Evolutionary conservation across 108 stramenopile genomes (phyloP).

Genomic region (Cyclotella distinguenda): DNA sequence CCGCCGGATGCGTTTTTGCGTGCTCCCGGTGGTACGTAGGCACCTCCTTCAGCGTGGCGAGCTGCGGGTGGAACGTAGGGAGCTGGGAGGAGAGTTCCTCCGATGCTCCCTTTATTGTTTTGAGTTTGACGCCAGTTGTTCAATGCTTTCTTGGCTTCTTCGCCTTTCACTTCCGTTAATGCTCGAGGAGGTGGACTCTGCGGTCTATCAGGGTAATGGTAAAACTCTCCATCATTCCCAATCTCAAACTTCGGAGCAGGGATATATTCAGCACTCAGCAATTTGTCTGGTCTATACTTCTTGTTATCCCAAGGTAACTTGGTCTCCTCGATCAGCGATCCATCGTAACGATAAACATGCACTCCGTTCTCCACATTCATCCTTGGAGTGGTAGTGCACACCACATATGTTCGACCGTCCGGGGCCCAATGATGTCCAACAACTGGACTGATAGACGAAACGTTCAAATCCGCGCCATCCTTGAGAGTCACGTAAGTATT

Average conservation of each 20-base stretch:
- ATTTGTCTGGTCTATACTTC: constrained; percentile 63
- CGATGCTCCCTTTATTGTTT: constrained; percentile 36
- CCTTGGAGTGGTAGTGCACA: constrained; percentile 91
- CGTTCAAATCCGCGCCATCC: constrained; percentile 53
- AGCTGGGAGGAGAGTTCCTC: constrained; percentile 22
- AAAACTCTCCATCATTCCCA: constrained; percentile 19
- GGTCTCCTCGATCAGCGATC: constrained; percentile 51
- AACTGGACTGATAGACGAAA: constrained; percentile 58
- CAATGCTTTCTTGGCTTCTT: constrained; percentile 39
- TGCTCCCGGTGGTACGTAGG: constrained; percentile 79
- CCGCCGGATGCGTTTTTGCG: constrained; percentile 30
- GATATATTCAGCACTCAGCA: constrained; percentile 68
- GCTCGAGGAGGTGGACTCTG: constrained; percentile 65
- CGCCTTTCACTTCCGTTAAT: constrained; percentile 47
- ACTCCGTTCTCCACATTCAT: constrained; percentile 99
- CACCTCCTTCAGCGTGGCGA: constrained; percentile 43
- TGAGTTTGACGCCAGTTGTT: constrained; percentile 19
- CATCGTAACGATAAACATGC: constrained; percentile 84
- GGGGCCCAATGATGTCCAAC: constrained; percentile 95
- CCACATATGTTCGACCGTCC: constrained; percentile 85
- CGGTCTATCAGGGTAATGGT: constrained; percentile 84
- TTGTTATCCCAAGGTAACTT: constrained; percentile 77
- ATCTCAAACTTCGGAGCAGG: constrained; percentile 46
- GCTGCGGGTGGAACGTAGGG: constrained; percentile 81
- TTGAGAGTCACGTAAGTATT: constrained; percentile 35